These are phyloP conservation scores for Rutidosis leptorrhynchoides DNA, from an alignment of 129 eudicot genomes.

Conservation along the genomic window DNA sequence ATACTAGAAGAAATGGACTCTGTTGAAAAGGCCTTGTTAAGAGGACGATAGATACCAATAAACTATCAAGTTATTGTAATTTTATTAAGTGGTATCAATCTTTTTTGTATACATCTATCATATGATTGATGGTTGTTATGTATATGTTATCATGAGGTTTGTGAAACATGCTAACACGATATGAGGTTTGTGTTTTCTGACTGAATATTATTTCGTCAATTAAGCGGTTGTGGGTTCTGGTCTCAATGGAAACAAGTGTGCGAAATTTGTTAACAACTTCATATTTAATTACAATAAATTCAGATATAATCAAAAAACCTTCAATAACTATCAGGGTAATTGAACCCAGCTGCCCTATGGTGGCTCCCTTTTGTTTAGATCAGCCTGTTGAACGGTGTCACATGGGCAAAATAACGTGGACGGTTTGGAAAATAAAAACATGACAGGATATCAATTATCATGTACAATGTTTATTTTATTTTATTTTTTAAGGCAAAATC, in stretches of 20 bases:
- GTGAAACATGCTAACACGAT: constrained; percentile 34
- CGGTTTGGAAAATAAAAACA: constrained; percentile 4
- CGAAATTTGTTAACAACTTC: no score
- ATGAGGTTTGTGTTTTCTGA: constrained; percentile 34
- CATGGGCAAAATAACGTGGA: constrained; percentile 34
- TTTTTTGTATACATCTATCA: constrained; percentile 22
- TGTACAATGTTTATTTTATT: no score
- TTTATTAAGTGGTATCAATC: neutral
- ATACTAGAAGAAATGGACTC: constrained; percentile 92
- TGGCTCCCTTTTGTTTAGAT: neutral
- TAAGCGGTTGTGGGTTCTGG: neutral
- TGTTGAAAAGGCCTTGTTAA: constrained; percentile 82
- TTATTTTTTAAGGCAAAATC: no score
- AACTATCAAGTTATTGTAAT: neutral
- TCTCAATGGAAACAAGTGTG: neutral
- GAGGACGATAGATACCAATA: constrained; percentile 59
- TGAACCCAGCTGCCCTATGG: no score
- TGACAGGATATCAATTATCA: no score
- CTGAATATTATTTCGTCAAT: neutral
- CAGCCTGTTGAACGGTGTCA: constrained; percentile 12
- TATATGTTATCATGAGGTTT: constrained; percentile 25
- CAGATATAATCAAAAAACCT: no score
- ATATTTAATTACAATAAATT: no score
- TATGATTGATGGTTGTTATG: constrained; percentile 19
- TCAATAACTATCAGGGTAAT: no score